Percentiles rank a stretch among this genome's conserved stretches.
Conservation (phyloP, 352 stramenopile genomes). For the Globisporangium paddicum region DNA sequence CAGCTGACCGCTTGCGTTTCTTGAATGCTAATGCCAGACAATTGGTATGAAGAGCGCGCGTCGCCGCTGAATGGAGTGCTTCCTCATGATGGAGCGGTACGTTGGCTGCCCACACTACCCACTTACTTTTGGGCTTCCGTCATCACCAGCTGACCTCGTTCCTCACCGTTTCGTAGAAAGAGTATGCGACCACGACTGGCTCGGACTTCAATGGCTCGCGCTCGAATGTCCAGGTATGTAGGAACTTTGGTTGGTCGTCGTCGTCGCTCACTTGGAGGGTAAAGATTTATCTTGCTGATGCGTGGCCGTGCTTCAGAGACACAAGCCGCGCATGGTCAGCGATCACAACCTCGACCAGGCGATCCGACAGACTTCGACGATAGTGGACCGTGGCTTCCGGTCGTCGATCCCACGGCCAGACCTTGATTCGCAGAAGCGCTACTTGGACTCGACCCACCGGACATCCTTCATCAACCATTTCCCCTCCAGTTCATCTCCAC, state of each 20-base stretch:
- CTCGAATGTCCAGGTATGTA: constrained; percentile 26
- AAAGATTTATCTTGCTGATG: background rate
- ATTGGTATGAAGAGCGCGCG: constrained; percentile 79
- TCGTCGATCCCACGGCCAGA: constrained; percentile 45
- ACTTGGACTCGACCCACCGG: constrained; percentile 64
- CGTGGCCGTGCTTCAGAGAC: constrained; percentile 17
- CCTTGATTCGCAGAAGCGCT: constrained; percentile 38
- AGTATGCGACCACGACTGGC: constrained; percentile 51
- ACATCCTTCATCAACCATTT: constrained; percentile 53
- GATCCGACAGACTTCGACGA: constrained; percentile 34
- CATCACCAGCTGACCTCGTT: background rate
- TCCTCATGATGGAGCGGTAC: constrained; percentile 51
- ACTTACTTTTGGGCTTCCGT: background rate
- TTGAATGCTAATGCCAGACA: constrained; percentile 39
- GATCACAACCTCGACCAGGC: constrained; percentile 55
- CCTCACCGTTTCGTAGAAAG: constrained; percentile 29
- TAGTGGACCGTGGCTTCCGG: constrained; percentile 35
- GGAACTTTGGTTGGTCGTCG: too few species aligned
- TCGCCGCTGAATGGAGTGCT: constrained; percentile 61
- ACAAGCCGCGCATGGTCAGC: constrained; percentile 48
- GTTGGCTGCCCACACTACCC: background rate
- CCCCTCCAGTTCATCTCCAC: constrained; percentile 2
- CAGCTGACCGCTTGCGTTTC: background rate
- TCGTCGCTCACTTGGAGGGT: background rate
- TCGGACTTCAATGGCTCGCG: constrained; percentile 46